phyloP scores from a whole-genome alignment of 2,329 filamentous ascomycete species.

The Ampelomyces quisqualis region DNA sequence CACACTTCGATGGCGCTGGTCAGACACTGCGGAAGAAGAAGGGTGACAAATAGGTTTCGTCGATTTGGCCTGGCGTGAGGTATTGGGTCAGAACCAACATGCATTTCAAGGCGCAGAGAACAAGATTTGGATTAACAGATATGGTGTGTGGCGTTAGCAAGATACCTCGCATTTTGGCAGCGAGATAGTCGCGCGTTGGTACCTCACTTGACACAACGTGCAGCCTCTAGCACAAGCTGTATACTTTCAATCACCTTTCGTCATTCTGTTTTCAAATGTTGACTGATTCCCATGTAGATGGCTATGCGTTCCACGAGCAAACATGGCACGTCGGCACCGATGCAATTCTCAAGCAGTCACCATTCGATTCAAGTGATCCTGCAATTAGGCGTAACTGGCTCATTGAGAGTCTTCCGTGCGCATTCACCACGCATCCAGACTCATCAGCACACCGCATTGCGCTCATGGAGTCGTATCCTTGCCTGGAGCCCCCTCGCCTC shows the following conservation, averaged over 20 bases:
- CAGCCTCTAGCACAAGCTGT: neutral
- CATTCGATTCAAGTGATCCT: no score
- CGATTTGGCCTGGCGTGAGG: neutral
- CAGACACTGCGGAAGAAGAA: constrained; percentile 82
- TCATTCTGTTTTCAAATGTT: neutral
- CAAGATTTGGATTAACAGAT: neutral
- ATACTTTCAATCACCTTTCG: no score
- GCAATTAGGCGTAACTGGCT: no score
- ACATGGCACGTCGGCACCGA: neutral
- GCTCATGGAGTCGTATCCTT: neutral
- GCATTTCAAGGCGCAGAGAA: constrained; percentile 32
- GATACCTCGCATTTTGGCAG: constrained; percentile 6
- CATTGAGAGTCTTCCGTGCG: no score
- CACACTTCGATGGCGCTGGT: constrained; percentile 75
- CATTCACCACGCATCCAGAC: neutral
- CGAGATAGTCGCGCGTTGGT: neutral
- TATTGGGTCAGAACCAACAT: constrained; percentile 4
- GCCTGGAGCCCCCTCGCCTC: neutral
- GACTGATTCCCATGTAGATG: neutral
- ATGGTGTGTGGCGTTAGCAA: constrained; percentile 24
- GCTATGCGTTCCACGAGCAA: neutral
- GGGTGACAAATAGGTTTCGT: constrained; percentile 45
- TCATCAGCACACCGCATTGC: neutral
- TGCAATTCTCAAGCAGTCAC: no score
- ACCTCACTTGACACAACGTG: no score